These are phyloP conservation scores for Metschnikowia aberdeeniae DNA, from an alignment of 805 yeast genomes.

Conservation along the genomic window DNA sequence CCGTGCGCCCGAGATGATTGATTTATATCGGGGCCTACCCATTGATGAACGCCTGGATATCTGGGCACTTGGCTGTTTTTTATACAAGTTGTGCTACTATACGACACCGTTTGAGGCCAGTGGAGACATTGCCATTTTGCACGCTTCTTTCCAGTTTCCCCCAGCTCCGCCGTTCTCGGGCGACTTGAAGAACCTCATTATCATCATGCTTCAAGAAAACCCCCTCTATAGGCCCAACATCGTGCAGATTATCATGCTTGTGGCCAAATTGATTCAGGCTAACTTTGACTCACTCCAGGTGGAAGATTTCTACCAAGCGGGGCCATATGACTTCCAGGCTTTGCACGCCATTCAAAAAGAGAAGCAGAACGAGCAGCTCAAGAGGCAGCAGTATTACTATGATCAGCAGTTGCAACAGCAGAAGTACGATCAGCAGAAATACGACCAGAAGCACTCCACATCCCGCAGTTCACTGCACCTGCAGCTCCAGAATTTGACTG, in stretches of 20 bases:
- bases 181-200: conserved; percentile 68
- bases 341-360: conserved; percentile 47
- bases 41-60: conserved; percentile 91
- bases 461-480: conserved; percentile 10
- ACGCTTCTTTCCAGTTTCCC: conserved; percentile 78
- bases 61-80: conserved; percentile 94
- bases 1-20: conserved; percentile 94
- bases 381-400: conserved; percentile 37
- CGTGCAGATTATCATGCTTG: conserved; percentile 69
- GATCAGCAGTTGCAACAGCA: conserved; percentile 36
- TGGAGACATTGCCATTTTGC: conserved; percentile 79
- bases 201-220: conserved; percentile 76
- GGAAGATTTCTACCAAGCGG: conserved; percentile 46
- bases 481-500: conserved; percentile 8
- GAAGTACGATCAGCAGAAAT: conserved; percentile 15
- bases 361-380: conserved; percentile 29
- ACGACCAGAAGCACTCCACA: conserved; percentile 14
- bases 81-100: conserved; percentile 86
- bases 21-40: conserved; percentile 74
- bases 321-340: conserved; percentile 56
- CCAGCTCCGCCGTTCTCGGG: conserved; percentile 64
- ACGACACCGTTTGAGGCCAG: conserved; percentile 94
- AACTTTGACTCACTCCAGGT: conserved; percentile 29
- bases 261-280: conserved; percentile 47
- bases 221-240: conserved; percentile 83